These are phyloP conservation scores for Coelastrella sp. DNA, from an alignment of 139 green algal species.

Conservation along the genomic window DNA sequence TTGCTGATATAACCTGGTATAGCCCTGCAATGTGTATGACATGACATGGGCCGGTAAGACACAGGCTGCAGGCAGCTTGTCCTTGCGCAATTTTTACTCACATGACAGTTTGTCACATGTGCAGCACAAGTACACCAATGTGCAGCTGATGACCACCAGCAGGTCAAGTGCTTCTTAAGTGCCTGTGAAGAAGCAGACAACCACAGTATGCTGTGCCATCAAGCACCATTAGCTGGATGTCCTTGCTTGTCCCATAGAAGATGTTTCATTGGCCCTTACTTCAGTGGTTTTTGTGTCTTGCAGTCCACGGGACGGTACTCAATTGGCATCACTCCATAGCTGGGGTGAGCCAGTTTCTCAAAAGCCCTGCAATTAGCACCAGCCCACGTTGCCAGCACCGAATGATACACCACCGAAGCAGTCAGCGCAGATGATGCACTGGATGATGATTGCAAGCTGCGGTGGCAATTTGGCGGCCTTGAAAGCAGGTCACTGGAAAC, in stretches of 20 bases:
- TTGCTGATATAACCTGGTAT: slow-evolving; percentile 16
- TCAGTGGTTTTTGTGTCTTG: background rate
- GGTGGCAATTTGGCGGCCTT: background rate
- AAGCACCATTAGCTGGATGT: background rate
- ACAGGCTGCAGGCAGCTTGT: background rate
- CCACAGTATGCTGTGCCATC: background rate
- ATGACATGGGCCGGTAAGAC: background rate
- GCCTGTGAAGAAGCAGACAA: background rate
- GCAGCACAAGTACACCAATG: background rate
- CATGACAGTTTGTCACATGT: background rate
- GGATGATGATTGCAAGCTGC: background rate
- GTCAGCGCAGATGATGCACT: background rate
- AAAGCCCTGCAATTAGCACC: background rate
- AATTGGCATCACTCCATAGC: slow-evolving; percentile 41
- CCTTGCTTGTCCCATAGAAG: background rate
- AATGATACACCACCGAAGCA: background rate
- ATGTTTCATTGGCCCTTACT: background rate
- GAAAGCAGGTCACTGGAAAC: background rate
- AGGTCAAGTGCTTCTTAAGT: background rate
- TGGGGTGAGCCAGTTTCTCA: slow-evolving; percentile 32
- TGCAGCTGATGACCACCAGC: background rate
- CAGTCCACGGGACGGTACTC: slow-evolving; percentile 41
- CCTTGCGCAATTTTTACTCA: background rate
- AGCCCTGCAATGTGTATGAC: background rate
- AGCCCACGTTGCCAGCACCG: background rate